Conservation (phyloP, 805 yeast species). For the Metschnikowia cubensis region DNA sequence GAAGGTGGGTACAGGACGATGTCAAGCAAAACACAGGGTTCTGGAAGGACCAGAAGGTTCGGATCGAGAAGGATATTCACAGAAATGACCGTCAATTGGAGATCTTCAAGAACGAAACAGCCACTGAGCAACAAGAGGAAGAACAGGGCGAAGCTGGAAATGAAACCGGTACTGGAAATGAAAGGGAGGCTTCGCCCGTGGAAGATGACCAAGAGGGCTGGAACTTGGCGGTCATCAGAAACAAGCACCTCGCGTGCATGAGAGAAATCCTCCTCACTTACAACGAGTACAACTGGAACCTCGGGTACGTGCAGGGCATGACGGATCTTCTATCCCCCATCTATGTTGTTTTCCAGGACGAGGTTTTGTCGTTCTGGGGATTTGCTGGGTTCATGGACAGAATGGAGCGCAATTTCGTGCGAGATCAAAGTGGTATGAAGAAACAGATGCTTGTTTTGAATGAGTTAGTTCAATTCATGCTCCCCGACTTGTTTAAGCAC, state of each 20-base stretch:
- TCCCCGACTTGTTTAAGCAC: slow-evolving; percentile 80
- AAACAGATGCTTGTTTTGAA: slow-evolving; percentile 79
- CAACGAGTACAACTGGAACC: slow-evolving; percentile 73
- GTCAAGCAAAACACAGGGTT: slow-evolving; percentile 52
- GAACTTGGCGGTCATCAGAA: slow-evolving; percentile 62
- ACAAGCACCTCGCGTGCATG: slow-evolving; percentile 69
- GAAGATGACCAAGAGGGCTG: slow-evolving; percentile 42
- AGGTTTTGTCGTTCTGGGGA: slow-evolving; percentile 81
- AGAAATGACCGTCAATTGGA: slow-evolving; percentile 82
- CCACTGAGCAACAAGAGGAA: neutral
- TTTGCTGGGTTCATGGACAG: slow-evolving; percentile 85
- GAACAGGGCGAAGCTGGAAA: slow-evolving; percentile 9
- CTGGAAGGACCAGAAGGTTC: slow-evolving; percentile 84
- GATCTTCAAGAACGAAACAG: slow-evolving; percentile 50
- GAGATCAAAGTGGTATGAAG: slow-evolving; percentile 92
- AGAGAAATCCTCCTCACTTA: slow-evolving; percentile 80
- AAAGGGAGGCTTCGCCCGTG: slow-evolving; percentile 6
- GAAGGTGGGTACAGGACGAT: slow-evolving; percentile 61
- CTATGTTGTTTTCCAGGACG: slow-evolving; percentile 64
- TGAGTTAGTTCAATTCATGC: slow-evolving; percentile 83
- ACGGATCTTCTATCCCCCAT: slow-evolving; percentile 86
- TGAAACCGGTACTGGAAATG: slow-evolving; percentile 14
- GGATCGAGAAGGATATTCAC: slow-evolving; percentile 91
- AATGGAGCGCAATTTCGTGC: slow-evolving; percentile 90
- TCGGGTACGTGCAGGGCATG: slow-evolving; percentile 99